phyloP scores from a whole-genome alignment of 2,329 filamentous ascomycete species.

The Penicillium sp. region DNA sequence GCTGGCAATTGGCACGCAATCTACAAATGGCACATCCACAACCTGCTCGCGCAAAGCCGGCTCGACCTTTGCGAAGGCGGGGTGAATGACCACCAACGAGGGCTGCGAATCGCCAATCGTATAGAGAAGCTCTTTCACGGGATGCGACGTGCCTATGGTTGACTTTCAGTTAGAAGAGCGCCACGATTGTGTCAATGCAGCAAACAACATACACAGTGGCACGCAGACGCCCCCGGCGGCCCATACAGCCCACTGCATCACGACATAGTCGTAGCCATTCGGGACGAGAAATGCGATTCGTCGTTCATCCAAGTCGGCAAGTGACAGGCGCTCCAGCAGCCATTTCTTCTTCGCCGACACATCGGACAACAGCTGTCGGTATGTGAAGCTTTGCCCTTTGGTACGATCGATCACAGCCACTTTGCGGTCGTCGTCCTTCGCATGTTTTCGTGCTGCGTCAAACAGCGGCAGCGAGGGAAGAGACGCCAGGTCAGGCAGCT shows the following conservation, averaged over 20 bases:
- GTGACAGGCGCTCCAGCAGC: slow-evolving; percentile 30
- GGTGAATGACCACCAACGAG: slow-evolving; percentile 39
- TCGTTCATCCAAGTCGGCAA: slow-evolving; percentile 33
- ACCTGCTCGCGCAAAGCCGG: slow-evolving; percentile 28
- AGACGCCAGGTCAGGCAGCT: slow-evolving; percentile 18
- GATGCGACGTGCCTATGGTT: slow-evolving; percentile 37
- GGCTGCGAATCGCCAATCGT: slow-evolving; percentile 41
- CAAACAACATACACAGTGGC: slow-evolving; percentile 35
- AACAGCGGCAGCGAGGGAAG: slow-evolving; percentile 40
- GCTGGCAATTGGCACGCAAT: slow-evolving; percentile 24
- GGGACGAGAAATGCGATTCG: slow-evolving; percentile 38
- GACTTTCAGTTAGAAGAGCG: neutral
- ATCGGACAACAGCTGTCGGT: slow-evolving; percentile 38
- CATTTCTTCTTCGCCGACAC: slow-evolving; percentile 31
- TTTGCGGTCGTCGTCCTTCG: slow-evolving; percentile 29
- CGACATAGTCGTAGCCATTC: slow-evolving; percentile 42
- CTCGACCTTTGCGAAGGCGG: slow-evolving; percentile 33
- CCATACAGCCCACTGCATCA: slow-evolving; percentile 43
- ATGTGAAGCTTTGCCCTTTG: slow-evolving; percentile 39
- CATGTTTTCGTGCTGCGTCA: slow-evolving; percentile 33
- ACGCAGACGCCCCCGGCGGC: slow-evolving; percentile 42
- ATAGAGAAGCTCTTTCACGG: slow-evolving; percentile 39
- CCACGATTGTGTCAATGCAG: neutral
- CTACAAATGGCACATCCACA: slow-evolving; percentile 28
- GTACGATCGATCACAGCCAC: slow-evolving; percentile 37